phyloP scores from a whole-genome alignment of 768 basidiomycete species.

The Boletus rubropictus region DNA sequence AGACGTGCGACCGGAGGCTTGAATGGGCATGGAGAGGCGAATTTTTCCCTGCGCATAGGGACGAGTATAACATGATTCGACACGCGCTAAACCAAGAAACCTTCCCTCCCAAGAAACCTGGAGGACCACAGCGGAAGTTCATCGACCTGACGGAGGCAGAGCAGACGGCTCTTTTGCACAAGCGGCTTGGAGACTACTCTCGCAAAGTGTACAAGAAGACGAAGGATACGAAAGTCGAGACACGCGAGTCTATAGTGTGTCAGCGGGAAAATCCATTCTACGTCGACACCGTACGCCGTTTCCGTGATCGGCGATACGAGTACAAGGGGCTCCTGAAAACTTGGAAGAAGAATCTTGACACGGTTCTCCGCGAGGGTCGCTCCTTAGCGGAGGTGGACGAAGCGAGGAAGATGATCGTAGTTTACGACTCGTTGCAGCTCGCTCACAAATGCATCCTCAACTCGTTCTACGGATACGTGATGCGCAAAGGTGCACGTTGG shows the following conservation, averaged over 20 bases:
- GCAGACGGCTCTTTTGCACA: conserved; percentile 89
- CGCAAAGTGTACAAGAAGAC: conserved; percentile 98
- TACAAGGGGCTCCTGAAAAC: conserved; percentile 98
- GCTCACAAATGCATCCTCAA: conserved; percentile 99
- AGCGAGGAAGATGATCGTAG: conserved; percentile 97
- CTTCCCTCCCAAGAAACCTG: conserved; percentile 78
- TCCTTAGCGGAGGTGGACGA: conserved; percentile 87
- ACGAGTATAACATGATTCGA: conserved; percentile 98
- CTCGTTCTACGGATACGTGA: conserved; percentile 99
- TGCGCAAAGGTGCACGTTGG: conserved; percentile 99
- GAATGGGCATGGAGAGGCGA: conserved; percentile 99
- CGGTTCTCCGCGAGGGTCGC: conserved; percentile 56
- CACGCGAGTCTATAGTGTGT: conserved; percentile 90
- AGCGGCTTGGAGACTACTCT: conserved; percentile 97
- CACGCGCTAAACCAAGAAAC: conserved; percentile 92
- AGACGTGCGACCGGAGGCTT: conserved; percentile 87
- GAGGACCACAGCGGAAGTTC: conserved; percentile 73
- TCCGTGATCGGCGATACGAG: conserved; percentile 96
- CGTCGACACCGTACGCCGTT: conserved; percentile 94
- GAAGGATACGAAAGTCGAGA: conserved; percentile 94
- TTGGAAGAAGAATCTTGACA: conserved; percentile 98
- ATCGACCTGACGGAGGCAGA: conserved; percentile 76
- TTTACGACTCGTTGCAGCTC: conserved; percentile 97
- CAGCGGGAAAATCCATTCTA: conserved; percentile 99
- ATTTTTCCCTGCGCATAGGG: conserved; percentile 93